phyloP scores from a whole-genome alignment of 352 stramenopile genomes.

The Phytophthora pisi region DNA sequence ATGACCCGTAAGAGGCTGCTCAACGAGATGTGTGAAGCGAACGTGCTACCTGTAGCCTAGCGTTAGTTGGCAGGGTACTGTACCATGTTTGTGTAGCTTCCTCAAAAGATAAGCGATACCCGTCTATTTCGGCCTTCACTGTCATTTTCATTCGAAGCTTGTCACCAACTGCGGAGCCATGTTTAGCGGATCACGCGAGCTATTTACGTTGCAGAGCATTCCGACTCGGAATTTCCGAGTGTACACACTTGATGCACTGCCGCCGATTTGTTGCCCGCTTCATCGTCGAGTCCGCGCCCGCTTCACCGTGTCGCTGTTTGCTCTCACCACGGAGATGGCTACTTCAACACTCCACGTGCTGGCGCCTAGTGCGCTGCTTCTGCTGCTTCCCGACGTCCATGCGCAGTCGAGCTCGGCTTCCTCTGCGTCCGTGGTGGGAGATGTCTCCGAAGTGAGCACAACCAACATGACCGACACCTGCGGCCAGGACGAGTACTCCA shows the following conservation, averaged over 20 bases:
- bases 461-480: slow-evolving; percentile 24
- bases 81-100: slow-evolving; percentile 4
- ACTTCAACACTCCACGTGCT: slow-evolving; percentile 16
- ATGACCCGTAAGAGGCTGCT: slow-evolving; percentile 30
- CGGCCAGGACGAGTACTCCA: slow-evolving; percentile 24
- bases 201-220: slow-evolving; percentile 20
- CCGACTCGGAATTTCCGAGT: too few relatives aligned
- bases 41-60: slow-evolving; percentile 11
- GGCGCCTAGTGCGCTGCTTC: not conserved
- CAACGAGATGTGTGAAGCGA: not conserved
- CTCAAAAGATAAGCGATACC: not conserved
- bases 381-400: slow-evolving; percentile 12
- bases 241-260: not conserved
- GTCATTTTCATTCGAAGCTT: not conserved
- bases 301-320: slow-evolving; percentile 18
- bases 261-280: slow-evolving; percentile 29
- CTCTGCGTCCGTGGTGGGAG: slow-evolving; percentile 4
- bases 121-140: not conserved
- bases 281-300: slow-evolving; percentile 1
- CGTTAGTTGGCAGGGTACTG: slow-evolving; percentile 2
- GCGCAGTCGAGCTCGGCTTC: slow-evolving; percentile 23
- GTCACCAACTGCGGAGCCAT: not conserved
- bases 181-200: slow-evolving; percentile 16
- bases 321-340: slow-evolving; percentile 12
- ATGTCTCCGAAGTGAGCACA: slow-evolving; percentile 10